Evolutionary conservation across 2,329 filamentous ascomycete species (phyloP).

Genomic region (Dendryphion nanum): DNA sequence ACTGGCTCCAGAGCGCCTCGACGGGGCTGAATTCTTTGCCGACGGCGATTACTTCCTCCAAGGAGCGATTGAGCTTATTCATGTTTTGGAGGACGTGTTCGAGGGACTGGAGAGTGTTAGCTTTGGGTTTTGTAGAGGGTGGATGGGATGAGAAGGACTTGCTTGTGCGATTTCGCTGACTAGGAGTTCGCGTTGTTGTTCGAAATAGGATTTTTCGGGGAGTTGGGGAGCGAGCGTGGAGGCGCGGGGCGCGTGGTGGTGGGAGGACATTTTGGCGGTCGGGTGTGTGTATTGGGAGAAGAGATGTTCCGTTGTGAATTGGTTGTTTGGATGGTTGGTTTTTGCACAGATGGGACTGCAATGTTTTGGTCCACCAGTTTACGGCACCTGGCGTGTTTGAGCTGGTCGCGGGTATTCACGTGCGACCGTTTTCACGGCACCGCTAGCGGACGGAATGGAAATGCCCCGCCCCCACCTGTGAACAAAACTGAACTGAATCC

Average conservation of each 20-base stretch:
- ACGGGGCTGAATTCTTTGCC: conserved; percentile 98
- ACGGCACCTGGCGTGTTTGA: too few species aligned
- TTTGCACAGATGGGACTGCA: too few species aligned
- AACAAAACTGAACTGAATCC: too few species aligned
- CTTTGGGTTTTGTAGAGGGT: not conserved
- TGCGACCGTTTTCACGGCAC: too few species aligned
- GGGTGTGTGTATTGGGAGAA: too few species aligned
- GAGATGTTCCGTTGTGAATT: too few species aligned
- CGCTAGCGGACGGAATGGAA: too few species aligned
- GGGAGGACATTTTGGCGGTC: not conserved
- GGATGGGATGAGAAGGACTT: conserved; percentile 3
- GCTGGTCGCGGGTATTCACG: too few species aligned
- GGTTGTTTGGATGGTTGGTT: too few species aligned
- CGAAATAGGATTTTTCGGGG: conserved; percentile 60
- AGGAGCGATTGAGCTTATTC: conserved; percentile 87
- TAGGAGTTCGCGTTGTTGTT: conserved; percentile 71
- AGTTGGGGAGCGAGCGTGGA: not conserved
- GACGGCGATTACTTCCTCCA: conserved; percentile 89
- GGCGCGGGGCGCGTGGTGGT: conserved; percentile 3
- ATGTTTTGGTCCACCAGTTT: too few species aligned
- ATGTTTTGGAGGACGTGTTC: conserved; percentile 94
- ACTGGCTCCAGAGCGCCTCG: conserved; percentile 94
- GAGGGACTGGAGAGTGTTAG: conserved; percentile 52
- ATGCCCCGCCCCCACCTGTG: too few species aligned
- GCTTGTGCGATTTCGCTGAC: conserved; percentile 73